Percentiles rank a stretch among this genome's conserved stretches.
These are phyloP conservation scores for Pyrenochaeta sp. DNA, from an alignment of 2,329 filamentous ascomycete genomes.

Conservation along the genomic window DNA sequence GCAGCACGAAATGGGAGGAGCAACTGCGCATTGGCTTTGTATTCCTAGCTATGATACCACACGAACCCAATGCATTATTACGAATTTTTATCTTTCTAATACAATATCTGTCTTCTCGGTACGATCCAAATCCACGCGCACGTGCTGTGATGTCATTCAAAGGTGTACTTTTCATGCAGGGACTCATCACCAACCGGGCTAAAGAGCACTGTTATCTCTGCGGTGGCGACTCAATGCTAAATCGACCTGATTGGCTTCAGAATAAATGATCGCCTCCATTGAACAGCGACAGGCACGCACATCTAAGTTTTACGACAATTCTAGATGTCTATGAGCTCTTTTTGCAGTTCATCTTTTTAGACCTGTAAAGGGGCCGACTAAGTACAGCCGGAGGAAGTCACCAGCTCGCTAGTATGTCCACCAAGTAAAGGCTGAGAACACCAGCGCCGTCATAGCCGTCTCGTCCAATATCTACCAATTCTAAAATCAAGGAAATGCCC, in stretches of 20 bases:
- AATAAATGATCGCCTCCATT: too few relatives aligned
- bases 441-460: slow-evolving; percentile 3
- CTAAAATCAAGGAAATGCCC: slow-evolving; percentile 3
- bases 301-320: not conserved
- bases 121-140: not conserved
- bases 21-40: slow-evolving; percentile 11
- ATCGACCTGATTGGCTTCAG: not conserved
- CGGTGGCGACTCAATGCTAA: not conserved
- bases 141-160: slow-evolving; percentile 34
- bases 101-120: not conserved
- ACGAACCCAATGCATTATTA: slow-evolving; percentile 28
- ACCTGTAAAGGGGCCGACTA: too few relatives aligned
- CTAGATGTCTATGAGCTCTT: not conserved
- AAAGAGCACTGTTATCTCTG: not conserved
- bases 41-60: slow-evolving; percentile 42
- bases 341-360: too few relatives aligned
- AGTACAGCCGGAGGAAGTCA: too few relatives aligned
- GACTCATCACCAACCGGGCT: not conserved
- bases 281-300: not conserved
- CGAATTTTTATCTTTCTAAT: not conserved
- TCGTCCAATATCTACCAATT: slow-evolving; percentile 1
- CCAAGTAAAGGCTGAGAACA: not conserved
- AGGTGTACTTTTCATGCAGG: slow-evolving; percentile 3
- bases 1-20: slow-evolving; percentile 2
- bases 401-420: too few relatives aligned